Percentiles rank a stretch among this genome's conserved stretches.
These are phyloP conservation scores for Botrytis tulipae DNA, from an alignment of 2,329 filamentous ascomycete genomes.

Conservation along the genomic window DNA sequence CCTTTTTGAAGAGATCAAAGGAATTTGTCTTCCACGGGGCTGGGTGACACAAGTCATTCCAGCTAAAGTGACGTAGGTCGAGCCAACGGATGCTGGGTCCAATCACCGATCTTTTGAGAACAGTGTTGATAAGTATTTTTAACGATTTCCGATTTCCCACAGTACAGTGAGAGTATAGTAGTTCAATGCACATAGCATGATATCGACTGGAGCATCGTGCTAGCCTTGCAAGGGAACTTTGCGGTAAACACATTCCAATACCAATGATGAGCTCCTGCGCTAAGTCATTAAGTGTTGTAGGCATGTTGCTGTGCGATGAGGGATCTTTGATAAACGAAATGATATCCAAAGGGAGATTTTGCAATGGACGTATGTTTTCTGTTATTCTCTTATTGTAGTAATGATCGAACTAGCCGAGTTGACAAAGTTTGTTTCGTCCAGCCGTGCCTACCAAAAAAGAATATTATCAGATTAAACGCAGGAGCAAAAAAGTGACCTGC, in stretches of 20 bases:
- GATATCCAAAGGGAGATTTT: background rate
- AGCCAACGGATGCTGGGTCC: background rate
- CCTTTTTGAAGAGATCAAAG: background rate
- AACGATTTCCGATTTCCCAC: background rate
- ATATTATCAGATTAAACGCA: background rate
- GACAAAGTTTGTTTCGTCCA: background rate
- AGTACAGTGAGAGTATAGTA: background rate
- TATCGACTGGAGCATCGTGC: background rate
- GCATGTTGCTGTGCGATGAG: background rate
- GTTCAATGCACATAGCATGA: background rate
- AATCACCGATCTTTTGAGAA: background rate
- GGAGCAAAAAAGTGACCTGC: background rate
- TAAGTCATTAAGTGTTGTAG: background rate
- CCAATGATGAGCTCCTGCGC: background rate
- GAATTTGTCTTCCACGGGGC: background rate
- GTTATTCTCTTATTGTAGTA: background rate
- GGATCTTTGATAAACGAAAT: background rate
- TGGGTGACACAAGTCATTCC: rapidly evolving
- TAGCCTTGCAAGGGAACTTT: background rate
- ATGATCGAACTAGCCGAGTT: background rate
- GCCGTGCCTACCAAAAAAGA: background rate
- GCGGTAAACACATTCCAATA: background rate
- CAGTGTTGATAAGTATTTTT: background rate
- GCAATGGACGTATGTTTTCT: background rate
- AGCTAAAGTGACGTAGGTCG: background rate